phyloP scores from a whole-genome alignment of 192 early-diverging fungal genomes.

The Coemansia sp. region DNA sequence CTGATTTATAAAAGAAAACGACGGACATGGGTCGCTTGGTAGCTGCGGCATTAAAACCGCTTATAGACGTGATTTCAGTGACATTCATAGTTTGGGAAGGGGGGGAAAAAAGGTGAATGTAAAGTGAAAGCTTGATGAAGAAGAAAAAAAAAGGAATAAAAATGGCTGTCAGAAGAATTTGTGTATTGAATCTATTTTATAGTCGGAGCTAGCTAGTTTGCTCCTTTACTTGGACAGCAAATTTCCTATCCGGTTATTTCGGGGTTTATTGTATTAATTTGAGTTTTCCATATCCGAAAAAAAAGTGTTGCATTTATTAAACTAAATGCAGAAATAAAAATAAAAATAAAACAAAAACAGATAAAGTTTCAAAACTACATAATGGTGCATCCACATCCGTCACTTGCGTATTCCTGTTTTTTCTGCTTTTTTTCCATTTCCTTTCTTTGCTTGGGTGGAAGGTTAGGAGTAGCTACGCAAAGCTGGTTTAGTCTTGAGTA shows the following conservation, averaged over 20 bases:
- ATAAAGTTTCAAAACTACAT: not conserved
- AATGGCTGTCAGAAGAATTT: too few relatives aligned
- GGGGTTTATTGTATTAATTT: too few relatives aligned
- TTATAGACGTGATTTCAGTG: not conserved
- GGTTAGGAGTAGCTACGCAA: not conserved
- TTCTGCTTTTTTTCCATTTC: not conserved
- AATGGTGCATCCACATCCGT: not conserved
- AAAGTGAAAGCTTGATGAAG: too few relatives aligned
- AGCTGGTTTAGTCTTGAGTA: not conserved
- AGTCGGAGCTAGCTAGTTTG: too few relatives aligned
- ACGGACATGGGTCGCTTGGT: not conserved
- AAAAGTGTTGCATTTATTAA: too few relatives aligned
- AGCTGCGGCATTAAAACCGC: not conserved
- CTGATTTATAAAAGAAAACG: not conserved
- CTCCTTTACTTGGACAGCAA: too few relatives aligned
- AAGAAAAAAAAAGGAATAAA: too few relatives aligned
- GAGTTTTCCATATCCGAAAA: too few relatives aligned
- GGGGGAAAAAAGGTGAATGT: too few relatives aligned
- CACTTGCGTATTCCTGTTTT: not conserved
- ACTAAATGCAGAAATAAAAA: not conserved
- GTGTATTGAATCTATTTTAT: too few relatives aligned
- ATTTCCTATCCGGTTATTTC: too few relatives aligned
- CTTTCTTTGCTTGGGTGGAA: not conserved
- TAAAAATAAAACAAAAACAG: not conserved
- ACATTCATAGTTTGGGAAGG: not conserved